These are phyloP conservation scores for Cardiospermum halicacabum DNA, from an alignment of 345 rosid species.

Conservation along the genomic window DNA sequence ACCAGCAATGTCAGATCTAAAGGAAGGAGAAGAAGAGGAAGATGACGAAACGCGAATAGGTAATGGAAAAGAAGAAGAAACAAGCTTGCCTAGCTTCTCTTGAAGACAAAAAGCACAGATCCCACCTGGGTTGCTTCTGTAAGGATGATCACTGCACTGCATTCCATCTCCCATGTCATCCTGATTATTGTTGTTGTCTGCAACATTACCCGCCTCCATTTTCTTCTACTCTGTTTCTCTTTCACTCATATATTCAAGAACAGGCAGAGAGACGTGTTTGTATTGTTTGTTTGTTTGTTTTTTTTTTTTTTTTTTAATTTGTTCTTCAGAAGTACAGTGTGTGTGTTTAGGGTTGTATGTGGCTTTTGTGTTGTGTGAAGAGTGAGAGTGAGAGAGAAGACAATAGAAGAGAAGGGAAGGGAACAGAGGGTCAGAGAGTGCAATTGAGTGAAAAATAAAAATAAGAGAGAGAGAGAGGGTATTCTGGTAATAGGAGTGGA, in stretches of 20 bases:
- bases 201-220: conserved; percentile 17
- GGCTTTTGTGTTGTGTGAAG: conserved; percentile 18
- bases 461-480: no score
- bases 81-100: conserved; percentile 94
- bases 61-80: conserved; percentile 77
- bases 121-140: conserved; percentile 83
- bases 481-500: conserved; percentile 23
- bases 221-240: conserved; percentile 23
- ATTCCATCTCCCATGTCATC: conserved; percentile 82
- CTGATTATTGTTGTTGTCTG: conserved; percentile 22
- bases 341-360: neutral
- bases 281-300: neutral
- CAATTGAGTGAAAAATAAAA: conserved; percentile 25
- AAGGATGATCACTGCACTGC: conserved; percentile 79
- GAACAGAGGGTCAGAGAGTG: conserved; percentile 25
- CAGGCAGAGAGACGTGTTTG: no score
- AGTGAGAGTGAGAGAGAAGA: conserved; percentile 11
- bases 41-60: conserved; percentile 48
- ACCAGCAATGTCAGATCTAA: conserved; percentile 65
- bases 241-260: no score
- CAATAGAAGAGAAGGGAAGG: conserved; percentile 23
- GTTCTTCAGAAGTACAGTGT: no score
- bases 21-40: conserved; percentile 69
- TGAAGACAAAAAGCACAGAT: conserved; percentile 98
- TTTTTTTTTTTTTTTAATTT: conserved; percentile 13